Conservation (phyloP, 192 early-diverging fungal genomes). For the Podila horticola region DNA sequence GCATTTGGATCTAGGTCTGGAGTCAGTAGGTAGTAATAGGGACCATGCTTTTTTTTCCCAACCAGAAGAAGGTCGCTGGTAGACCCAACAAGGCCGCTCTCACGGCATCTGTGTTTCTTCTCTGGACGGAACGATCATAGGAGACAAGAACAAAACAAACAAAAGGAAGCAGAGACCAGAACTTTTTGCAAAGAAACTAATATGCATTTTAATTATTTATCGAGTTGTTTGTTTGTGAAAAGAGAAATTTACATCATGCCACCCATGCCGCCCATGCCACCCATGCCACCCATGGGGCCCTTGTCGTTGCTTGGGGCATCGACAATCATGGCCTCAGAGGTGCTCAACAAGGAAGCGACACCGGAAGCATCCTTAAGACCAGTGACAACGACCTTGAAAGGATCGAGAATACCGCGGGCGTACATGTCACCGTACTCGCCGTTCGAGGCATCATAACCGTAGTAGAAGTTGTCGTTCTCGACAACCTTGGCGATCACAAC, state of each 20-base stretch:
- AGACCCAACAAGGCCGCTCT: too few species aligned
- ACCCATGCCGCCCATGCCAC: conserved; percentile 80
- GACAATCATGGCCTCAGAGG: conserved; percentile 98
- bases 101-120: too few species aligned
- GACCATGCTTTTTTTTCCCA: too few species aligned
- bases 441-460: conserved; percentile 92
- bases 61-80: too few species aligned
- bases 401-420: conserved; percentile 96
- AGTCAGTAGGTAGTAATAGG: too few species aligned
- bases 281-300: conserved; percentile 63
- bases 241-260: conserved; percentile 73
- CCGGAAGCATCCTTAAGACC: conserved; percentile 97
- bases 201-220: not conserved
- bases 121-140: too few species aligned
- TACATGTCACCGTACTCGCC: conserved; percentile 98
- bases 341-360: conserved; percentile 97
- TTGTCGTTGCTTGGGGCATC: conserved; percentile 86
- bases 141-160: too few species aligned
- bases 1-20: too few species aligned
- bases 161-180: too few species aligned
- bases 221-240: not conserved
- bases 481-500: conserved; percentile 97
- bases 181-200: too few species aligned
- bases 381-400: conserved; percentile 99
- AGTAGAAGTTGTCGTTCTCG: conserved; percentile 89